These are phyloP conservation scores for Calocera cornea DNA, from an alignment of 768 basidiomycete species.

Conservation along the genomic window DNA sequence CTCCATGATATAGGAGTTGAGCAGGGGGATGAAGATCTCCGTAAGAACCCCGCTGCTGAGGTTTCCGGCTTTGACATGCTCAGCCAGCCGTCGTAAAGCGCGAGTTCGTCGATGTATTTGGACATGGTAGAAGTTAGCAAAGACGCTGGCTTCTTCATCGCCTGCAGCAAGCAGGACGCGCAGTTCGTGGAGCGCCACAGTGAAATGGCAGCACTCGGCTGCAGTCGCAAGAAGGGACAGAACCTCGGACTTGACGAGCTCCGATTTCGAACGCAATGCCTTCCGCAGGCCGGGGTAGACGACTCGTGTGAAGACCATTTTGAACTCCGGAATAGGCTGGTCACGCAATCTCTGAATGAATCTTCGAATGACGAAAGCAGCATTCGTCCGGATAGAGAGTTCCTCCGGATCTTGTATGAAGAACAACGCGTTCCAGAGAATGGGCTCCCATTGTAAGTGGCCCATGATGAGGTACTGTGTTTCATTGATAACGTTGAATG, in stretches of 20 bases:
- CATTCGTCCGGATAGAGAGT: constrained; percentile 69
- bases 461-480: constrained; percentile 37
- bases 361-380: constrained; percentile 58
- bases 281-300: constrained; percentile 71
- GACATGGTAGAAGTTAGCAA: constrained; percentile 89
- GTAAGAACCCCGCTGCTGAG: constrained; percentile 56
- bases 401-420: constrained; percentile 85
- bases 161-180: constrained; percentile 65
- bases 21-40: constrained; percentile 76
- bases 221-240: constrained; percentile 66
- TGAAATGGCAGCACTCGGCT: constrained; percentile 46
- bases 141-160: constrained; percentile 91
- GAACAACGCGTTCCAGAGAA: constrained; percentile 70
- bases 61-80: constrained; percentile 51
- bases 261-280: constrained; percentile 62
- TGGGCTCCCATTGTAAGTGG: constrained; percentile 51
- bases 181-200: constrained; percentile 63
- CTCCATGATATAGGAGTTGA: constrained; percentile 63
- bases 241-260: constrained; percentile 76
- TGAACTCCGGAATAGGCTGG: constrained; percentile 25
- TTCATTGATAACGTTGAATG: constrained; percentile 67
- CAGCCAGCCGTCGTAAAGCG: constrained; percentile 72
- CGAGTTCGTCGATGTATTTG: constrained; percentile 81
- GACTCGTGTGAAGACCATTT: constrained; percentile 43
- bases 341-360: constrained; percentile 53